Conservation (phyloP, 805 yeast genomes). For the Starmerella roubikii region DNA sequence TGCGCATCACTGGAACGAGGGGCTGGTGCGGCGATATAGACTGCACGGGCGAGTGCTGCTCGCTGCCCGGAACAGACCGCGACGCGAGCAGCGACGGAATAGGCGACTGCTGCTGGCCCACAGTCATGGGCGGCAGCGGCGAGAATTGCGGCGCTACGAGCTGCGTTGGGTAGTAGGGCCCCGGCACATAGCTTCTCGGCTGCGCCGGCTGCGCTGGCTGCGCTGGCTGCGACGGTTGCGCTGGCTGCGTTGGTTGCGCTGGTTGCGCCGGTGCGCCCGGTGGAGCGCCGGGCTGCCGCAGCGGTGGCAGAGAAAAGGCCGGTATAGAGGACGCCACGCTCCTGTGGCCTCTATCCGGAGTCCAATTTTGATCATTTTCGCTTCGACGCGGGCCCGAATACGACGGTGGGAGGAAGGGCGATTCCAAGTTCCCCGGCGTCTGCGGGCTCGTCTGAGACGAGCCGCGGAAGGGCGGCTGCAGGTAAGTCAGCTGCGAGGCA, state of each 20-base stretch:
- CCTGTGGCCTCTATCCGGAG: no score
- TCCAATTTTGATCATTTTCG: no score
- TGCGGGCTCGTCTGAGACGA: conserved; percentile 3
- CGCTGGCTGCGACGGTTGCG: conserved; percentile 1
- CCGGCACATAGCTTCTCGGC: conserved; percentile 4
- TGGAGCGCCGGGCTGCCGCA: not conserved
- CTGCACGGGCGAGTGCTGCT: not conserved
- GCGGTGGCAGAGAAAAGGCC: not conserved
- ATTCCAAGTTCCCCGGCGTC: not conserved
- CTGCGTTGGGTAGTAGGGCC: not conserved
- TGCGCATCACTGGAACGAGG: conserved; percentile 2
- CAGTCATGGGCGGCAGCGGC: not conserved
- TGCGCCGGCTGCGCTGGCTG: conserved; percentile 10
- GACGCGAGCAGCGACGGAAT: no score
- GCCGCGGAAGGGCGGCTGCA: no score
- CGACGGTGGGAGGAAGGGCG: no score
- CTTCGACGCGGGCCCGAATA: no score
- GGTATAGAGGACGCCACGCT: not conserved
- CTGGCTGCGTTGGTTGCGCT: not conserved
- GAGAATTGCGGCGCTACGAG: conserved; percentile 2
- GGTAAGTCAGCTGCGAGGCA: no score
- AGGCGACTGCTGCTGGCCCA: not conserved
- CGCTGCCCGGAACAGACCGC: not conserved
- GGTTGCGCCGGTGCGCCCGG: not conserved
- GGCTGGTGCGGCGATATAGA: not conserved